Conservation (phyloP, 345 rosid species). For the Gossypium thurberi region DNA sequence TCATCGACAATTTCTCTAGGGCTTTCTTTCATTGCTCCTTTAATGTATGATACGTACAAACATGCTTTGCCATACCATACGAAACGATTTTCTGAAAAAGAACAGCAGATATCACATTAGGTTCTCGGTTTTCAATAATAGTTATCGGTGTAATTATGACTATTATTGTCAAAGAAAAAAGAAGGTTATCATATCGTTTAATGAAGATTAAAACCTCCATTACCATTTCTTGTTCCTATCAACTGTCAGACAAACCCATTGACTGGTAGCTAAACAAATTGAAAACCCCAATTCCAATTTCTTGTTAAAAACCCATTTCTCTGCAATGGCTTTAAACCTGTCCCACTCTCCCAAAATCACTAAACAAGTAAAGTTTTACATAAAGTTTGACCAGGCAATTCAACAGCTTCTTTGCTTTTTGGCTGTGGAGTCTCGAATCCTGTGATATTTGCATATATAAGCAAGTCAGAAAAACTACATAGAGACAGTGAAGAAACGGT, state of each 20-base stretch:
- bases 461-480: background rate
- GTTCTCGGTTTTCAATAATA: constrained; percentile 8
- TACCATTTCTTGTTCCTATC: constrained; percentile 24
- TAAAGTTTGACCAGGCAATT: constrained; percentile 32
- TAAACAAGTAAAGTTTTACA: constrained; percentile 22
- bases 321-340: constrained; percentile 17
- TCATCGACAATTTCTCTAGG: constrained; percentile 28
- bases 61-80: constrained; percentile 1
- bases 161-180: constrained; percentile 26
- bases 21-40: constrained; percentile 34
- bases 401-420: constrained; percentile 9
- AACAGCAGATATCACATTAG: constrained; percentile 13
- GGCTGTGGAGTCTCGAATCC: background rate
- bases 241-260: constrained; percentile 29
- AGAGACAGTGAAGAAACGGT: constrained; percentile 17
- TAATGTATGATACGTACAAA: constrained; percentile 25
- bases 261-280: constrained; percentile 19
- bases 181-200: constrained; percentile 26
- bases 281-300: too few species aligned
- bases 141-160: constrained; percentile 21
- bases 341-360: constrained; percentile 26
- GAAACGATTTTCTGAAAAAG: background rate
- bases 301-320: constrained; percentile 11
- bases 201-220: constrained; percentile 20
- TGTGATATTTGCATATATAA: background rate